These are phyloP conservation scores for Oryza meridionalis DNA, from an alignment of 176 grass and related monocot species.

Conservation along the genomic window DNA sequence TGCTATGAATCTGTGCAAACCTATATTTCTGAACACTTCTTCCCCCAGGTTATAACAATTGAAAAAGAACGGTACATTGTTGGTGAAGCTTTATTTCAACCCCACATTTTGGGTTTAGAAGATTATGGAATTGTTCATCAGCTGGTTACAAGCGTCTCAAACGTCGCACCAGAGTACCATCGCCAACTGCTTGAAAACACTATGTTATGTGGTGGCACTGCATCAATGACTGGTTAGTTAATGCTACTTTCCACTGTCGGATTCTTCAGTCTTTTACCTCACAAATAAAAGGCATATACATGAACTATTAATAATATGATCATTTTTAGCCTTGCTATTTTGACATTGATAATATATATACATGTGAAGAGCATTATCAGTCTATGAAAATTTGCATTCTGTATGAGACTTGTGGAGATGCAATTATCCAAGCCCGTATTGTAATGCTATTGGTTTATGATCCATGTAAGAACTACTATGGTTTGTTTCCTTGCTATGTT, in stretches of 20 bases:
- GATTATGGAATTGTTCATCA: constrained; percentile 95
- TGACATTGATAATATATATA: not conserved
- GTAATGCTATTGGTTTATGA: constrained; percentile 10
- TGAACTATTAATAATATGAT: not conserved
- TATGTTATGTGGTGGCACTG: constrained; percentile 87
- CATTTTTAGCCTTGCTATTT: not conserved
- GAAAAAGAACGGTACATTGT: constrained; percentile 77
- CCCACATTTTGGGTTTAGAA: constrained; percentile 83
- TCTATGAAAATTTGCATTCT: constrained; percentile 14
- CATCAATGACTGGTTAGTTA: constrained; percentile 78
- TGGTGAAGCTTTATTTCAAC: constrained; percentile 98
- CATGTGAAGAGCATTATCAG: not conserved
- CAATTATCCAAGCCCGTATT: not conserved
- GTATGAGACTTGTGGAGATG: not conserved
- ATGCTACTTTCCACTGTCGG: not conserved
- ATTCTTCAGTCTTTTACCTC: constrained; percentile 31
- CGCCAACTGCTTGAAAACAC: constrained; percentile 91
- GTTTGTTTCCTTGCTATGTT: constrained; percentile 1
- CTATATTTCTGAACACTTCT: constrained; percentile 29
- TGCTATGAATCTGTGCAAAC: not conserved
- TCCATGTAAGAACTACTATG: constrained; percentile 6
- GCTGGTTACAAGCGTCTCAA: constrained; percentile 77
- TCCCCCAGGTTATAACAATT: constrained; percentile 79
- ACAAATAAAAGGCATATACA: not conserved
- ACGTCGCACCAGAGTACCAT: constrained; percentile 89